Evolutionary conservation across 495 filamentous ascomycete genomes (phyloP).

Genomic region (Podospora conica): DNA sequence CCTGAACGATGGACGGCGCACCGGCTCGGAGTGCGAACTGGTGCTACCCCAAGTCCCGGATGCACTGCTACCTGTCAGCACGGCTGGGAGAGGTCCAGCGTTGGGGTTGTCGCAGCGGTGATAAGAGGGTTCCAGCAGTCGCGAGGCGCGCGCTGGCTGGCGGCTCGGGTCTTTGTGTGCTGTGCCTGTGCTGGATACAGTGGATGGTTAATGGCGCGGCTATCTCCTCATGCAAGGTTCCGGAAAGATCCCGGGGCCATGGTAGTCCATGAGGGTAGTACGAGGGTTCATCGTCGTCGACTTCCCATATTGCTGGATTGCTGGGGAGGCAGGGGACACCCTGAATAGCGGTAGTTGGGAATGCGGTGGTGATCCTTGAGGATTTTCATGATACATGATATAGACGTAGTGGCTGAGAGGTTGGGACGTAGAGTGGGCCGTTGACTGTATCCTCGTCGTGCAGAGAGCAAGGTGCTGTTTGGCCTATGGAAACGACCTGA

Average conservation of each 20-base stretch:
- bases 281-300: background rate
- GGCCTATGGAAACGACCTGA: no score
- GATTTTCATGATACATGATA: background rate
- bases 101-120: background rate
- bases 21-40: background rate
- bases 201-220: background rate
- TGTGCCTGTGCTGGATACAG: background rate
- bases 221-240: background rate
- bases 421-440: background rate
- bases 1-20: no score
- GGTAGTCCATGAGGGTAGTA: background rate
- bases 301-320: background rate
- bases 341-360: background rate
- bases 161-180: background rate
- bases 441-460: background rate
- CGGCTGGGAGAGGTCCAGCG: background rate
- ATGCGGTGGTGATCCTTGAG: background rate
- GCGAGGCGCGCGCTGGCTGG: no score
- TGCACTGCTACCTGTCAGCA: background rate
- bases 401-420: background rate
- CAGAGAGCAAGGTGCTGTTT: no score
- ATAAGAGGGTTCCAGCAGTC: background rate
- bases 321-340: background rate
- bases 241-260: background rate
- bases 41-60: background rate